Percentiles rank a stretch among this genome's conserved stretches.
phyloP scores from a whole-genome alignment of 768 basidiomycete species.

The Boletus sensibilis region DNA sequence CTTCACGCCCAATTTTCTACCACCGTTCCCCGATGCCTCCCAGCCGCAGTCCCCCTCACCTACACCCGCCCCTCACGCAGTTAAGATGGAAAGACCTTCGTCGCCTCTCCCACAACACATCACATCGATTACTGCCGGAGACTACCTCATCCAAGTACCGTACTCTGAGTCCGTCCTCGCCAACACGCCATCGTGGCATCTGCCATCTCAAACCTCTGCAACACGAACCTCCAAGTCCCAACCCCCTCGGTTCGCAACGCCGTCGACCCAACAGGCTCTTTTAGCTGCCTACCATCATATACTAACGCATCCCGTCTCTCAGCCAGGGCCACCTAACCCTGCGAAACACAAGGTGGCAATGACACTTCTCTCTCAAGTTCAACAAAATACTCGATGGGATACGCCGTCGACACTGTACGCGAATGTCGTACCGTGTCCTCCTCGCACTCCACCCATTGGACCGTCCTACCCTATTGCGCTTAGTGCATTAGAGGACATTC shows the following conservation, averaged over 20 bases:
- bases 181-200: slow-evolving; percentile 64
- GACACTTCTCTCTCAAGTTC: slow-evolving; percentile 58
- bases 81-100: slow-evolving; percentile 32
- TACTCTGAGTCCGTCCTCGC: slow-evolving; percentile 74
- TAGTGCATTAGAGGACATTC: slow-evolving; percentile 30
- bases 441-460: slow-evolving; percentile 59
- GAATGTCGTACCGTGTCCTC: slow-evolving; percentile 55
- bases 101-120: slow-evolving; percentile 48
- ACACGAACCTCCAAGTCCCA: slow-evolving; percentile 20
- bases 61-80: slow-evolving; percentile 32
- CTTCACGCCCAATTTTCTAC: slow-evolving; percentile 33
- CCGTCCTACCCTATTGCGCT: slow-evolving; percentile 62
- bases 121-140: slow-evolving; percentile 48
- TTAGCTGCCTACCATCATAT: slow-evolving; percentile 74
- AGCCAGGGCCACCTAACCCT: slow-evolving; percentile 51
- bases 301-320: slow-evolving; percentile 63
- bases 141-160: slow-evolving; percentile 70
- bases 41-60: slow-evolving; percentile 36
- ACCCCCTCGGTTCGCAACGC: slow-evolving; percentile 41
- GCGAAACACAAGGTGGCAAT: slow-evolving; percentile 75
- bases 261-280: slow-evolving; percentile 63
- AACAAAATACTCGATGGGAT: slow-evolving; percentile 64
- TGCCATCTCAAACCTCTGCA: slow-evolving; percentile 45
- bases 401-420: slow-evolving; percentile 64
- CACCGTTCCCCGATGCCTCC: slow-evolving; percentile 34